Base-by-base conservation (phyloP, 345 rosid genomes). In the Bretschneidera sinensis region DNA sequence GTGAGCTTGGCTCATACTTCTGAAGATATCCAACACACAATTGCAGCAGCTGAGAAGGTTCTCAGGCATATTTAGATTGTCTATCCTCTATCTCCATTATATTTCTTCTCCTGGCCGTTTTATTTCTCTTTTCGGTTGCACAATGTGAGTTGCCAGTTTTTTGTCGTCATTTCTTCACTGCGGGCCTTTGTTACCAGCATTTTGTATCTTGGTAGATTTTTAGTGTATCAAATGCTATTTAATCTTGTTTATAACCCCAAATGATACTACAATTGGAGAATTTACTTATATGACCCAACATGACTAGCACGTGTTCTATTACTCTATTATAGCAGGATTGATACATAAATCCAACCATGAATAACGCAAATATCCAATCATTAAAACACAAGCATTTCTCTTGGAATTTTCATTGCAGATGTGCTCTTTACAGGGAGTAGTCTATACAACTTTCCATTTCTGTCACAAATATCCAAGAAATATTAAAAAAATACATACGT, bases 1-100 rank as follows among this genome's bases (percentile, higher is more conserved):
- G 80, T n/a, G 96, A 95, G 99, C 73, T 73, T 91, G 85, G 95
- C 96, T 10, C 99, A 91, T 79, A 61, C 89, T 25, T 34, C 71
- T 0, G 87, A 83, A 70, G 99, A 88, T 64, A 82, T 94, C 54
- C 76, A 81, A 71, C 63, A 70, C 67, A 95, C 99, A 0, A 75
- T 95, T 53, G 80, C 80, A 0, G 96, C 96, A 2, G 97, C 95
- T 0, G 97, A 86, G 72, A 91, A 69, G 67, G 96, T 88, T 48
- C 77, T 88, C 16, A 75, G 63, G 47, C 71, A 74, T 66, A 88
- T 91, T 60, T 91, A 83, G 80, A 61, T 56, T 6, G 48, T 39
- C 45, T 5, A 39, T 39, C 15, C 6, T 13, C 16, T 39, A 39
- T 5, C 45, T 39, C 35, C 4, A 7, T 39, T n/a, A n/a, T n/a